Base-by-base conservation (phyloP, 23 red algal genomes). In the Chondrus crispus region DNA sequence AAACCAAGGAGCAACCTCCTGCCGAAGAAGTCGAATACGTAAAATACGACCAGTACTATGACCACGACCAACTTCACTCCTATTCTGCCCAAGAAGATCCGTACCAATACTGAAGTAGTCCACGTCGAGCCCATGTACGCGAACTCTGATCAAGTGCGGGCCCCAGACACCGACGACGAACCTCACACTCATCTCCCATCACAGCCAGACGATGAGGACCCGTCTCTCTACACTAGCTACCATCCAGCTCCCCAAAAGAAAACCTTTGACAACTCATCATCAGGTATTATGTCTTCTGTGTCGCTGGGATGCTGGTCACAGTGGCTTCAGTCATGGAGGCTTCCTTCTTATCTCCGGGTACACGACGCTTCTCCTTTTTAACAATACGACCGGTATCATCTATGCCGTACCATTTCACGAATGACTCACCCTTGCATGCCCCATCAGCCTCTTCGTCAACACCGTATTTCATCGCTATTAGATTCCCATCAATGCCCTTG, bases 381-480 rank as follows among this genome's bases (percentile, higher is more conserved):
- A n/a, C n/a, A n/a, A n/a, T n/a, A n/a, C n/a, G n/a, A n/a, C n/a
- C n/a, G n/a, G n/a, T n/a, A n/a, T n/a, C n/a, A n/a, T n/a, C n/a
- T n/a, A n/a, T n/a, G n/a, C n/a, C 82, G 28, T 72, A 70, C 82
- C 82, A 86, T 19, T 78, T 50, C 45, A 55, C 46, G 43, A 76
- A 89, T 40, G 68, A 58, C 40, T 74, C 36, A 10, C 68, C 43
- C n/a, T 89, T 55, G 62, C 74, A 89, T 3, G 85, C 85, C 49
- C 85, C 85, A 44, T 89, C 85, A 19, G 68, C 85, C 40, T 89
- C 85, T 18, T 76, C 85, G 62, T 89, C 85, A 41, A 89, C 85
- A 11, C 85, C 85, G 33, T 89, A 89, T 12, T 55, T 42, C 28
- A 89, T 49, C 46, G 39, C 30, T 62, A 89, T 6, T 26, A 50